Percentiles rank a stretch among this genome's conserved stretches.
These are phyloP conservation scores for Gentiana macrophylla DNA, from an alignment of 257 asterid species.

Conservation along the genomic window DNA sequence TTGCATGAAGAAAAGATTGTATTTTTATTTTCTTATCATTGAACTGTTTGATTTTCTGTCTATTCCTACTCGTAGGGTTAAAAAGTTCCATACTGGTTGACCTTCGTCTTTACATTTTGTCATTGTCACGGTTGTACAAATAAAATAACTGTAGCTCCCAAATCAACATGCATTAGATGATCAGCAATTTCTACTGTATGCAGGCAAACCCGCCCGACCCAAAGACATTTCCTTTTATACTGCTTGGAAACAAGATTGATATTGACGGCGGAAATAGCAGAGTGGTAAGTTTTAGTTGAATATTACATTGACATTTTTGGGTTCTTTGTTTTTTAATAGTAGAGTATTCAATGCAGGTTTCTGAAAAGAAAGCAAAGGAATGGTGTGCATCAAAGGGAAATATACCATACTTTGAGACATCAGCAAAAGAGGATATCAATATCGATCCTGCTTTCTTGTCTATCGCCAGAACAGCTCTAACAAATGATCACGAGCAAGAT, in stretches of 20 bases:
- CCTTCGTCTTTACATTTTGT: too few species aligned
- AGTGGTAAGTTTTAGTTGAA: slow-evolving; percentile 51
- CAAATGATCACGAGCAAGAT: slow-evolving; percentile 89
- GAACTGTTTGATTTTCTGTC: too few species aligned
- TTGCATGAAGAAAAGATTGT: too few species aligned
- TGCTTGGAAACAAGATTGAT: slow-evolving; percentile 94
- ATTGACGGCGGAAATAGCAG: slow-evolving; percentile 98
- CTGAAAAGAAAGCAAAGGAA: slow-evolving; percentile 89
- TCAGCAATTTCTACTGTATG: slow-evolving; percentile 15
- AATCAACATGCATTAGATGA: slow-evolving; percentile 11
- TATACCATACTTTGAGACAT: slow-evolving; percentile 95
- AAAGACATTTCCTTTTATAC: slow-evolving; percentile 82
- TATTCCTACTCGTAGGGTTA: too few species aligned
- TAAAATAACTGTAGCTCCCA: background rate
- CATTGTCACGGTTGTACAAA: background rate
- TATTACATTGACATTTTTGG: too few species aligned
- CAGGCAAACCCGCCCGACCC: slow-evolving; percentile 96
- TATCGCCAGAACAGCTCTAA: slow-evolving; percentile 89
- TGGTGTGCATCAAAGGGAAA: slow-evolving; percentile 98
- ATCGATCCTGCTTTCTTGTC: slow-evolving; percentile 90
- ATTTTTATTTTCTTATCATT: too few species aligned
- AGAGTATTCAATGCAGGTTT: slow-evolving; percentile 39
- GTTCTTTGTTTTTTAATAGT: too few species aligned
- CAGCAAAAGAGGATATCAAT: slow-evolving; percentile 94
- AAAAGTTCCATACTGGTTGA: too few species aligned